These are phyloP conservation scores for Candida khao-thaluensis DNA, from an alignment of 805 yeast genomes.

Conservation along the genomic window DNA sequence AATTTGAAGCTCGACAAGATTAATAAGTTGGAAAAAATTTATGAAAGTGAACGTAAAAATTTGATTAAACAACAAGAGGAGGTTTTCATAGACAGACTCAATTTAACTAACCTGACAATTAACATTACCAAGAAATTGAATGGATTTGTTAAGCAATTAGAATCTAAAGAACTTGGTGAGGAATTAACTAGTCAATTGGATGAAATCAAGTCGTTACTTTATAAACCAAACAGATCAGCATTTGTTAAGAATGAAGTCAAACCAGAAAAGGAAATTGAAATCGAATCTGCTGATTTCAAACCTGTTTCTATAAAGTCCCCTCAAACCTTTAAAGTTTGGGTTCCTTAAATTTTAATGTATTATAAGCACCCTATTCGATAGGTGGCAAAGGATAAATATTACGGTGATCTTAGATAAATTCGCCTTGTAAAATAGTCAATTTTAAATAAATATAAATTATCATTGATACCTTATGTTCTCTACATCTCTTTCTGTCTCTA, in stretches of 20 bases:
- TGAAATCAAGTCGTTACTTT: conserved; percentile 33
- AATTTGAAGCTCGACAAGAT: conserved; percentile 62
- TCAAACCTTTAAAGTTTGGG: conserved; percentile 46
- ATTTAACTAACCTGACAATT: conserved; percentile 61
- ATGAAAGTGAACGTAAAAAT: conserved; percentile 61
- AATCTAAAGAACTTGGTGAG: background rate
- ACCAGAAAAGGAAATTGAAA: conserved; percentile 13
- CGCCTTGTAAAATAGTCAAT: background rate
- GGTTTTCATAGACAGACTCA: conserved; percentile 60
- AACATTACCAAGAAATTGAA: conserved; percentile 48
- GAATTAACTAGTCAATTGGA: conserved; percentile 15
- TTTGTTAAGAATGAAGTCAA: conserved; percentile 12
- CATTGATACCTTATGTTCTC: too few species aligned
- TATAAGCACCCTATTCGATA: background rate
- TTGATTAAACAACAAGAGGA: conserved; percentile 65
- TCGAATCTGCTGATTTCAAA: conserved; percentile 17
- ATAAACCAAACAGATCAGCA: conserved; percentile 28
- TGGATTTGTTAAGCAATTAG: conserved; percentile 24
- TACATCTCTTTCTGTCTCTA: too few species aligned
- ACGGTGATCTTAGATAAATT: too few species aligned
- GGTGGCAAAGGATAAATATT: background rate
- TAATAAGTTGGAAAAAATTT: conserved; percentile 59
- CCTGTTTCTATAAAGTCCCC: conserved; percentile 44
- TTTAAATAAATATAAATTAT: background rate
- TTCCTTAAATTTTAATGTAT: conserved; percentile 24